These are phyloP conservation scores for Lodderomyces parapsilosis DNA, from an alignment of 1,139 yeast genomes.

Conservation along the genomic window DNA sequence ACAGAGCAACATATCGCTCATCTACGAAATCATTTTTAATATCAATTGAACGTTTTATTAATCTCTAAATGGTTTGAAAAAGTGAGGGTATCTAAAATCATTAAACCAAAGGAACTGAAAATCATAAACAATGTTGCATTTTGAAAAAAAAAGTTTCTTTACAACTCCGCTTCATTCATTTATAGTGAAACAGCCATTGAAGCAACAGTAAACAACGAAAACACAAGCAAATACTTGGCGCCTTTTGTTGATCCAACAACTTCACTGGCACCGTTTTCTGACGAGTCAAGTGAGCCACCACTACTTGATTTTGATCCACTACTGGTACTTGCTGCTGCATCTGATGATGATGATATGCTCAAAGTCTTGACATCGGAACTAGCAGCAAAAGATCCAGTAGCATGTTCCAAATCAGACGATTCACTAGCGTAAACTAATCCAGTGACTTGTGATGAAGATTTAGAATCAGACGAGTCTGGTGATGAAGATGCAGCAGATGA, in stretches of 20 bases:
- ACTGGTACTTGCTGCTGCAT: neutral
- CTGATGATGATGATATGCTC: constrained; percentile 3
- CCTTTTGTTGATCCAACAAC: neutral
- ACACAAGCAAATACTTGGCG: neutral
- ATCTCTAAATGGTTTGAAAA: too few species aligned
- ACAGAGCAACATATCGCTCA: too few species aligned
- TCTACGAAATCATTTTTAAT: too few species aligned
- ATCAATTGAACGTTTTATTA: too few species aligned
- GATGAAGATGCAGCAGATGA: neutral
- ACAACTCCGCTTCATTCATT: neutral
- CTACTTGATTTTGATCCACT: neutral
- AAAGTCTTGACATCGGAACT: constrained; percentile 13
- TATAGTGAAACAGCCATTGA: constrained; percentile 1
- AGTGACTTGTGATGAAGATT: constrained; percentile 1
- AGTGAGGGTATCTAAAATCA: neutral
- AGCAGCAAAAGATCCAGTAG: constrained; percentile 11
- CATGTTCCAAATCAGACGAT: constrained; percentile 6
- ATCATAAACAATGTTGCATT: neutral
- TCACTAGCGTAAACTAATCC: constrained; percentile 10
- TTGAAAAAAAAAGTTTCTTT: too few species aligned
- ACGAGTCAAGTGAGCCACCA: neutral
- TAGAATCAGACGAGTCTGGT: neutral
- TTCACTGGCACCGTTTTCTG: neutral
- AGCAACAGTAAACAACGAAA: constrained; percentile 1
- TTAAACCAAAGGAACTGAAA: neutral